Percentiles rank a stretch among this genome's conserved stretches.
phyloP scores from a whole-genome alignment of 139 green algal species.

The Zygnema cylindricum region DNA sequence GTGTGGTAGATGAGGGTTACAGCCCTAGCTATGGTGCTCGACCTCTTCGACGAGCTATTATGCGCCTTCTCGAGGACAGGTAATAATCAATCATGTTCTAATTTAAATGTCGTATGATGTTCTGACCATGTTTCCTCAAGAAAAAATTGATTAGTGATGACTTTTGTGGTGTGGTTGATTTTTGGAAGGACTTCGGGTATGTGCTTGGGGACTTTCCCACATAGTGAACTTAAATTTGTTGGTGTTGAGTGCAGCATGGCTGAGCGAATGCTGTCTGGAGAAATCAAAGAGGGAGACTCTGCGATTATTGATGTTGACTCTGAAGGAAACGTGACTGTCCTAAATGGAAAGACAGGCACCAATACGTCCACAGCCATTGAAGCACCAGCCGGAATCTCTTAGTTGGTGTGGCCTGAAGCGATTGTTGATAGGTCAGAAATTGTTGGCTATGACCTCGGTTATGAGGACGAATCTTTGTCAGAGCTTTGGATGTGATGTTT shows the following conservation, averaged over 20 bases:
- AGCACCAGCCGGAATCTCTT: conserved; percentile 53
- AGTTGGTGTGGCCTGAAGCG: neutral
- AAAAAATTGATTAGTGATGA: too few relatives aligned
- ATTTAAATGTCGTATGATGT: too few relatives aligned
- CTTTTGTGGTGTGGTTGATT: too few relatives aligned
- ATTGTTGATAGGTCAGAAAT: too few relatives aligned
- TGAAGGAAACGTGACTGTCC: conserved; percentile 63
- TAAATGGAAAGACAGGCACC: conserved; percentile 58
- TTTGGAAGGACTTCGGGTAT: too few relatives aligned
- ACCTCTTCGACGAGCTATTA: conserved; percentile 97
- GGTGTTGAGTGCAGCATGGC: conserved; percentile 45
- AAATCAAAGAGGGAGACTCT: conserved; percentile 85
- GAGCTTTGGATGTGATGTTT: too few relatives aligned
- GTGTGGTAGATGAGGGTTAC: conserved; percentile 99
- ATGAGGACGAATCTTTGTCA: too few relatives aligned
- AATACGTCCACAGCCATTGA: conserved; percentile 51
- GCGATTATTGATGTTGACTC: conserved; percentile 69
- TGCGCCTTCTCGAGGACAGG: conserved; percentile 95
- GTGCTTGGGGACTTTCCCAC: too few relatives aligned
- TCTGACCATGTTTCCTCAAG: too few relatives aligned
- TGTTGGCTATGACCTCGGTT: too few relatives aligned
- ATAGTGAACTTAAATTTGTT: neutral
- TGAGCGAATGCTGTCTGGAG: conserved; percentile 69
- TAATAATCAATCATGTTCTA: too few relatives aligned
- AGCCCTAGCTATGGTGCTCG: conserved; percentile 96